These are phyloP conservation scores for Sapria himalayana DNA, from an alignment of 345 rosid genomes.

Conservation along the genomic window DNA sequence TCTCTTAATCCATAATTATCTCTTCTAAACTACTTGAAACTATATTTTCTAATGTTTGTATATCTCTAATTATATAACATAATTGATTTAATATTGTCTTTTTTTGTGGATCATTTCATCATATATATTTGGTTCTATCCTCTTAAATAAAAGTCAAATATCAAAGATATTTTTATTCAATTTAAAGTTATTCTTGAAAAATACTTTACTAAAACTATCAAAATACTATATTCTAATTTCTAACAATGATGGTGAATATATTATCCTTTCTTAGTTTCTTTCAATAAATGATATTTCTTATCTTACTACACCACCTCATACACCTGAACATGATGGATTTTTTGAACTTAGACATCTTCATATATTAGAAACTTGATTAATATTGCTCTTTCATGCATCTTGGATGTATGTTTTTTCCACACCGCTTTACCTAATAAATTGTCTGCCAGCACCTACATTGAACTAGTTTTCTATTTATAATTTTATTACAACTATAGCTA, in stretches of 20 bases:
- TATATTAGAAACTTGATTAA: background rate
- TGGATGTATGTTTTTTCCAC: background rate
- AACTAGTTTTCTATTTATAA: background rate
- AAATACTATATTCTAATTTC: background rate
- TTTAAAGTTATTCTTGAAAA: background rate
- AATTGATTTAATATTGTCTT: background rate
- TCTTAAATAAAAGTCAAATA: background rate
- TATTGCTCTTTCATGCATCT: too few species aligned
- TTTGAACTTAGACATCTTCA: background rate
- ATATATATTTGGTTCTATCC: background rate
- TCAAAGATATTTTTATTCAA: background rate
- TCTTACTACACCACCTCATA: background rate
- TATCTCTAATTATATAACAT: background rate
- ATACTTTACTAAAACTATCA: background rate
- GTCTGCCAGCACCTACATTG: background rate
- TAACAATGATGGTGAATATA: background rate
- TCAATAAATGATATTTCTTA: background rate
- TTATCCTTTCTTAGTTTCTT: background rate
- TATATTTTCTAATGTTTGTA: background rate
- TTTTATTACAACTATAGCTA: background rate
- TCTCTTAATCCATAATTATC: too few species aligned
- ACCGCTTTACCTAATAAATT: background rate
- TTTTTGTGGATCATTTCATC: too few species aligned
- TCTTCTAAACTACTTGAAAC: background rate
- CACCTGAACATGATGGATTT: background rate